Percentiles rank a stretch among this genome's conserved stretches.
phyloP scores from a whole-genome alignment of 2,329 filamentous ascomycete species.

The Colletotrichum kahawae region DNA sequence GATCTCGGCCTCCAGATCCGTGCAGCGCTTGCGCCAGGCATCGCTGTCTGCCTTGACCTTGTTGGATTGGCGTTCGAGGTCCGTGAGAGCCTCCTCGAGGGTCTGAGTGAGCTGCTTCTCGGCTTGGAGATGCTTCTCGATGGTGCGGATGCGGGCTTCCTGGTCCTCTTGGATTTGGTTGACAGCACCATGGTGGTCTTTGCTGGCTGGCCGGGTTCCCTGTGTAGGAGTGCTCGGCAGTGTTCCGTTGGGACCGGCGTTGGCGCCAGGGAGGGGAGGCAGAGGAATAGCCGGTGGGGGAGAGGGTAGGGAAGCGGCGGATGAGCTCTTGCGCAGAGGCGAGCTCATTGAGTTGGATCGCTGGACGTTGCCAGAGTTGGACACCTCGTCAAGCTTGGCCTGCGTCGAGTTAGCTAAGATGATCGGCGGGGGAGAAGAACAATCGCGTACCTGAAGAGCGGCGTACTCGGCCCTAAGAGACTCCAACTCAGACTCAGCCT shows the following conservation, averaged over 20 bases:
- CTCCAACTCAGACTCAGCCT: constrained; percentile 73
- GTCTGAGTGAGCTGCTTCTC: constrained; percentile 97
- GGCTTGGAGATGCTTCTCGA: constrained; percentile 94
- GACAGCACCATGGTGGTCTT: constrained; percentile 69
- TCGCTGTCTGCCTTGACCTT: constrained; percentile 92
- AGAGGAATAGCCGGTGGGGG: constrained; percentile 96
- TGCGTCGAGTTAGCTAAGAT: constrained; percentile 38
- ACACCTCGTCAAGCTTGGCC: constrained; percentile 43
- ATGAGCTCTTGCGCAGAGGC: constrained; percentile 83
- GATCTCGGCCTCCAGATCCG: constrained; percentile 74
- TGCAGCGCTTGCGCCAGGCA: constrained; percentile 85
- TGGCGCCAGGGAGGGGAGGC: constrained; percentile 77
- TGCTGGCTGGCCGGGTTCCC: constrained; percentile 76
- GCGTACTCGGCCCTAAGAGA: constrained; percentile 72
- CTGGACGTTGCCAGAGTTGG: constrained; percentile 46
- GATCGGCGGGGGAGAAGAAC: background rate
- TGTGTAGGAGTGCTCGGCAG: constrained; percentile 55
- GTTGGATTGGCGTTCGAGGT: constrained; percentile 89
- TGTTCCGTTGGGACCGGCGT: constrained; percentile 42
- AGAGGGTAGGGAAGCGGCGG: constrained; percentile 84
- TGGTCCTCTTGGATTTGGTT: constrained; percentile 91
- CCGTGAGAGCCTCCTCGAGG: constrained; percentile 92
- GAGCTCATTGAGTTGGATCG: constrained; percentile 66
- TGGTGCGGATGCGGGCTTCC: constrained; percentile 90
- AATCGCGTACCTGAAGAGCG: constrained; percentile 73